A percentile compares a stretch with the other conserved stretches of the same genome.
Evolutionary conservation across 805 yeast species (phyloP).

Genomic region (Pichia rugopelliculosa): DNA sequence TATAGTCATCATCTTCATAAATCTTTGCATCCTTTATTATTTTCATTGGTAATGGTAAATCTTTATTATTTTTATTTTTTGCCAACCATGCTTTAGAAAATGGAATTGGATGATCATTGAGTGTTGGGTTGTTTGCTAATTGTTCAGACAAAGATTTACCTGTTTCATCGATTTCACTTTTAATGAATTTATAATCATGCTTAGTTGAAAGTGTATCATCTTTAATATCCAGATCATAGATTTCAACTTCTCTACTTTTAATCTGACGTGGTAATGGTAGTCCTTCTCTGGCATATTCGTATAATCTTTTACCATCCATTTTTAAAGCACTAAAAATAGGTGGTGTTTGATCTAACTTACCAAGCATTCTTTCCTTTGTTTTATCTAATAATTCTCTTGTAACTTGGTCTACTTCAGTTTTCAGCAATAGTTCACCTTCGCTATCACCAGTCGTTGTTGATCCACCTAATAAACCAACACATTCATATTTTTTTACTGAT

Average conservation of each 20-base stretch:
- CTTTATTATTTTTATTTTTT: constrained; percentile 29
- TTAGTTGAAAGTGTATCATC: constrained; percentile 46
- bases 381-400: constrained; percentile 42
- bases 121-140: constrained; percentile 40
- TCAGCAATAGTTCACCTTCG: constrained; percentile 73
- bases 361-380: constrained; percentile 61
- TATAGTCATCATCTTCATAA: constrained; percentile 32
- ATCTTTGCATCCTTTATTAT: constrained; percentile 30
- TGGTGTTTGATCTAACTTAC: constrained; percentile 80
- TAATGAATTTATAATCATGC: constrained; percentile 45
- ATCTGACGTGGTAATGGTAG: constrained; percentile 79
- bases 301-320: constrained; percentile 88
- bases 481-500: constrained; percentile 72
- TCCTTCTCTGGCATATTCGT: constrained; percentile 90
- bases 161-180: constrained; percentile 40
- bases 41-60: constrained; percentile 31
- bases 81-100: constrained; percentile 52
- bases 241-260: constrained; percentile 61
- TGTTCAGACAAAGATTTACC: constrained; percentile 37
- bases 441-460: constrained; percentile 92
- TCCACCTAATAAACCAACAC: constrained; percentile 80
- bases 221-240: constrained; percentile 46
- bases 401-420: constrained; percentile 50
- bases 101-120: constrained; percentile 55
- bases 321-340: constrained; percentile 93